Base-by-base conservation (phyloP, 2,329 filamentous ascomycete genomes). In the Aspergillus texensis region DNA sequence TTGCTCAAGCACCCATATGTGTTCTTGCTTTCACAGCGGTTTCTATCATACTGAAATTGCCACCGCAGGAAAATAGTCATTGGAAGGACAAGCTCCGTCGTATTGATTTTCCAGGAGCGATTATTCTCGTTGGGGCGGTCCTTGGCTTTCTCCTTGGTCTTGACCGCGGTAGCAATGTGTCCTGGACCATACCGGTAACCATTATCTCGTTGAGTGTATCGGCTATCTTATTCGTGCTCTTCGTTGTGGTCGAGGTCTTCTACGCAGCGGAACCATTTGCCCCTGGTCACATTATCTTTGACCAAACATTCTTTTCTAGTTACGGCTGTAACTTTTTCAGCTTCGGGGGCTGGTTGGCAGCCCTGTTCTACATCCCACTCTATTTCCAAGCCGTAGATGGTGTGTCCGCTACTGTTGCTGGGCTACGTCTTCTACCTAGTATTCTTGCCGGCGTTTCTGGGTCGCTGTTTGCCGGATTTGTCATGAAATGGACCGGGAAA, bases 301-400 rank as follows among this genome's bases (percentile, higher is more conserved):
- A 90, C 71, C 82, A 83, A 8, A 84, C 84, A 8, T 82, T 94
- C 32, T 83, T 92, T 57, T 86, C 90, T 3, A 87, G 86, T 73
- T 93, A 90, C 70, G 76, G 88, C 1, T 87, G 86, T 74, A 93
- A 93, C 75, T 91, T 93, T 78, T 93, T 92, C 75, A 83, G 85
- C 58, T 85, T 90, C 59, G 86, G 83, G 1, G 88, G 85, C 16
- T 86, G 82, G 80, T 75, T 88, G 54, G 84, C 86, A 0, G 78
- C 84, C 1, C 67, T 91, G 4, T 94, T 92, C 80, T 92, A 91
- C 77, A 80, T 92, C n/a, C 90, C 91, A 1, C 81, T 94, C 2
- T 92, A 90, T 77, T 92, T 91, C 77, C 92, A 94, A 77, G 91
- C 89, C 6, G 88, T 90, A 0, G 82, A 89, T 57, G 87, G 86